Evolutionary conservation across 2,329 filamentous ascomycete genomes (phyloP).

Genomic region (Hirsutella thompsonii): DNA sequence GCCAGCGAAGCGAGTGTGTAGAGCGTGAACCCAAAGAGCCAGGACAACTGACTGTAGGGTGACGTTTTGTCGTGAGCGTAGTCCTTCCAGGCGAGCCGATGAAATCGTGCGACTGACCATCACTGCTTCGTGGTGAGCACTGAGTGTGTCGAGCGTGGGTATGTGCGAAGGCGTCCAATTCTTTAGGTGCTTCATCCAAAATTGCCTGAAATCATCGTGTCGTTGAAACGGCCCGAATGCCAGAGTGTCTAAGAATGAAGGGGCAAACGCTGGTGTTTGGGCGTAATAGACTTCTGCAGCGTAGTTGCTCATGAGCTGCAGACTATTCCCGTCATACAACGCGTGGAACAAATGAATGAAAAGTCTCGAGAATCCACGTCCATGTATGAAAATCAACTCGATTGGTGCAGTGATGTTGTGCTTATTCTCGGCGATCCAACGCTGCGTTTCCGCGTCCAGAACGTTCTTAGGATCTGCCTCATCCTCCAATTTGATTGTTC

Average conservation of each 20-base stretch:
- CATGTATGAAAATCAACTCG: slow-evolving; percentile 29
- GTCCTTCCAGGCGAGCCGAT: slow-evolving; percentile 31
- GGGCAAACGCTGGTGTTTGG: slow-evolving; percentile 18
- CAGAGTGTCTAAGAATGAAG: slow-evolving; percentile 54
- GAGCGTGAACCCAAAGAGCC: slow-evolving; percentile 55
- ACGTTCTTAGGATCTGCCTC: slow-evolving; percentile 17
- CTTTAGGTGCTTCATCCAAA: slow-evolving; percentile 53
- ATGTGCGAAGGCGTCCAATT: slow-evolving; percentile 12
- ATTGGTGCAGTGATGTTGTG: slow-evolving; percentile 36
- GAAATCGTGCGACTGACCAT: slow-evolving; percentile 14
- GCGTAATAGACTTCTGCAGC: slow-evolving; percentile 24
- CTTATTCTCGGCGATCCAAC: slow-evolving; percentile 43
- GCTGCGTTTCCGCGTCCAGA: slow-evolving; percentile 21
- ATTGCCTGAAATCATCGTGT: slow-evolving; percentile 29
- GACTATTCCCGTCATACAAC: slow-evolving; percentile 74
- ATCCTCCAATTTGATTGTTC: slow-evolving; percentile 15
- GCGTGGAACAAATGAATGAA: slow-evolving; percentile 69
- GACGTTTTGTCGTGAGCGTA: slow-evolving; percentile 49
- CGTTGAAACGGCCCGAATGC: slow-evolving; percentile 53
- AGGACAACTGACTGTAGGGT: slow-evolving; percentile 72
- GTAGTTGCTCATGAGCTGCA: slow-evolving; percentile 51
- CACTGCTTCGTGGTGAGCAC: neutral
- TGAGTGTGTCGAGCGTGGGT: slow-evolving; percentile 2
- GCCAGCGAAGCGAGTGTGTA: slow-evolving; percentile 36
- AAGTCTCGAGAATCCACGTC: slow-evolving; percentile 24